Evolutionary conservation across 2,329 filamentous ascomycete genomes (phyloP).

Genomic region (Arthrobotrys entomopaga): DNA sequence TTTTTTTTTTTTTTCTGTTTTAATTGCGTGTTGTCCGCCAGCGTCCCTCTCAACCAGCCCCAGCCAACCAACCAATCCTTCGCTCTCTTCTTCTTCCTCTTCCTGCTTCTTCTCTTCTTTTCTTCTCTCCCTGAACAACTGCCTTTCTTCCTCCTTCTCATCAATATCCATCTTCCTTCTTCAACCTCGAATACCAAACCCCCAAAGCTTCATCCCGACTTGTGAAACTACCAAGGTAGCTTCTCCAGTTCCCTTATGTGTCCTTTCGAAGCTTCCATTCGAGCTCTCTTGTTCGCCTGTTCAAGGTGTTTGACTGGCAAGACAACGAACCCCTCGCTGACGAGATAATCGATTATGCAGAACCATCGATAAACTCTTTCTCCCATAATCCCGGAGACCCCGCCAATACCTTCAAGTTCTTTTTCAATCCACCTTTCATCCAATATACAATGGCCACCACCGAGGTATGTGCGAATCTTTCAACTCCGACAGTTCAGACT

Average conservation of each 20-base stretch:
- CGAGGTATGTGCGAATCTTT: constrained; percentile 41
- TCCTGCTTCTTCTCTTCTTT: constrained; percentile 3
- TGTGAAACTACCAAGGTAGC: constrained; percentile 27
- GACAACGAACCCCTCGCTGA: constrained; percentile 55
- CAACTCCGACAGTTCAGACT: background rate
- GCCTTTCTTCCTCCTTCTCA: constrained; percentile 5
- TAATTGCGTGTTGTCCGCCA: background rate
- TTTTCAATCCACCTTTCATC: constrained; percentile 16
- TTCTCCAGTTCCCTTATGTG: constrained; percentile 9
- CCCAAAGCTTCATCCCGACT: constrained; percentile 19
- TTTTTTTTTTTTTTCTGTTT: constrained; percentile 5
- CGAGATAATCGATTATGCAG: constrained; percentile 54
- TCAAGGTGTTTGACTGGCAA: constrained; percentile 47
- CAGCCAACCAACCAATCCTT: background rate
- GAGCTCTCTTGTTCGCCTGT: constrained; percentile 16
- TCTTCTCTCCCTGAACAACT: constrained; percentile 1
- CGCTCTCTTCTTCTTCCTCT: constrained; percentile 17
- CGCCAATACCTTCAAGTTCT: constrained; percentile 14
- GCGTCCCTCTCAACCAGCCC: background rate
- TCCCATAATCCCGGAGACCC: constrained; percentile 29
- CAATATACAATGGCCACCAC: constrained; percentile 49
- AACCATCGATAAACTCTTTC: constrained; percentile 49
- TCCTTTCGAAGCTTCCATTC: constrained; percentile 22
- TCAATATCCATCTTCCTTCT: constrained; percentile 13
- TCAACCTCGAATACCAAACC: constrained; percentile 14